Conservation (phyloP, 257 asterid species). For the Jacaranda mimosifolia region DNA sequence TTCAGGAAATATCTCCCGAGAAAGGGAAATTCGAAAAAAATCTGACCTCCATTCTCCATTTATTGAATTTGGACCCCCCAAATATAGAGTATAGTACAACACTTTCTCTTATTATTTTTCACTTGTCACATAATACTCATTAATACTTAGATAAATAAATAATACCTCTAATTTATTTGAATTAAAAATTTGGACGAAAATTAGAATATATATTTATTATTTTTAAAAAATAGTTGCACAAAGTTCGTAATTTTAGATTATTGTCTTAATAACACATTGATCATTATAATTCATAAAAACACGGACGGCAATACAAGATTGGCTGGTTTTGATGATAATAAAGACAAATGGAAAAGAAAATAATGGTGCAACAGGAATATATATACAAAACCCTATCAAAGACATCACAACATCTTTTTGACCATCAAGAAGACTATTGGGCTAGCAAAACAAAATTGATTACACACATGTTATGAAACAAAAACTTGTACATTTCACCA, state of each 20-base stretch:
- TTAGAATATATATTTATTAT: no score
- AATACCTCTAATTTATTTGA: no score
- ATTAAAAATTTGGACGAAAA: no score
- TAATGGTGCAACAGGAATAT: background rate
- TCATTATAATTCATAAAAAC: background rate
- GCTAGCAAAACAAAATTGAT: background rate
- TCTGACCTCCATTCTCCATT: background rate
- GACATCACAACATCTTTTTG: background rate
- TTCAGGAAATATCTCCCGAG: constrained; percentile 13
- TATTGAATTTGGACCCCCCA: no score
- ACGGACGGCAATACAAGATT: background rate
- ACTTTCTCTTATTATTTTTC: no score
- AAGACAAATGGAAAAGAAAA: background rate
- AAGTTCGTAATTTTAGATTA: no score
- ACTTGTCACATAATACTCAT: no score
- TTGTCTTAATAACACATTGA: background rate
- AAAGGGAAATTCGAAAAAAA: background rate
- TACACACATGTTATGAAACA: background rate
- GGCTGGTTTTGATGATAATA: background rate
- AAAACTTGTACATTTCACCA: background rate
- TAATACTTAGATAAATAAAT: no score
- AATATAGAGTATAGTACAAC: no score
- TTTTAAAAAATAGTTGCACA: no score
- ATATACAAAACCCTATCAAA: background rate
- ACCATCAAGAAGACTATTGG: background rate